Evolutionary conservation across 495 filamentous ascomycete genomes (phyloP), one percentile per base, ranked within the genome.

Genomic region (Neohortaea acidophila): DNA sequence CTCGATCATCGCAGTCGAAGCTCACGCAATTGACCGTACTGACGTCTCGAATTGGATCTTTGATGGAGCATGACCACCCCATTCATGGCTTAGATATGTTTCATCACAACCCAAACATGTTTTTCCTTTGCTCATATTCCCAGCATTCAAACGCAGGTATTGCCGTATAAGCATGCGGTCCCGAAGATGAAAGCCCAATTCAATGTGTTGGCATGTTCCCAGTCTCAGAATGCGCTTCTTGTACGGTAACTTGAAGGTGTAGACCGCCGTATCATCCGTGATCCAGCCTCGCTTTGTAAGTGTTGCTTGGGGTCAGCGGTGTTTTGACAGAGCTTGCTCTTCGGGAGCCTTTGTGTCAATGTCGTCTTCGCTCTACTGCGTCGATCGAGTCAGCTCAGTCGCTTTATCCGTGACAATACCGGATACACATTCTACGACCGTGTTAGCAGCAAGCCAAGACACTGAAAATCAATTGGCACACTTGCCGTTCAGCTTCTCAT

Each of bases 321-420:
- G 44, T 28, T 50, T 50, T 26, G 46, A 31, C 25, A 50, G 27
- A 3, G 36, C 43, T 14, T 44, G 24, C 14, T 44, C 25, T 15
- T 11, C 36, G 7, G 24, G 24, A 25, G 23, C 26, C 10, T 30
- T 36, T 22, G 4, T 20, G 15, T 17, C 3, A n/a, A n/a, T 8
- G 21, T 45, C 10, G 9, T 38, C 45, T 19, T 21, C 24, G 32
- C 45, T 37, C 23, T 56, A 50, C 12, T 47, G 50, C 8, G 36
- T 37, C 5, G 36, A 38, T 30, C 59, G 50, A 5, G 53, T 62
- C 21, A 31, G 57, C 2, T 54, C 43, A 28, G 39, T 49, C 12
- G 57, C 46, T 24, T 60, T 61, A 10, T 60, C 25, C n/a, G 58
- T 57, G 5, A 60, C 55, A 0, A 43, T 32, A 19, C 60, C 60